phyloP scores from a whole-genome alignment of 1,139 yeast species.

The Meyerozyma elateridarum region DNA sequence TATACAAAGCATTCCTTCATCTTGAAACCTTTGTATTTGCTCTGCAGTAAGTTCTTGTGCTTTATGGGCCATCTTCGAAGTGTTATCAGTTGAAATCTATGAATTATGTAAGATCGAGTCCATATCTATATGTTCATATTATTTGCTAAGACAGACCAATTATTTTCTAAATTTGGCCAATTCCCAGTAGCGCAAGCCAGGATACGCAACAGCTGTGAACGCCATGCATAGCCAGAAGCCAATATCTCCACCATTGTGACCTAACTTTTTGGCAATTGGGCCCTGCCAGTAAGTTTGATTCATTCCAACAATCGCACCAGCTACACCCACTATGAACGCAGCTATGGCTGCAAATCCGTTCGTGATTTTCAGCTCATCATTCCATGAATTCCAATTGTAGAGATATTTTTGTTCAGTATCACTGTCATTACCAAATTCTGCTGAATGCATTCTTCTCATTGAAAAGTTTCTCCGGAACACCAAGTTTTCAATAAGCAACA shows the following conservation, averaged over 20 bases:
- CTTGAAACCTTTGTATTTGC: conserved; percentile 42
- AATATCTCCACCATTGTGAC: conserved; percentile 15
- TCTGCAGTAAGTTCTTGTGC: conserved; percentile 21
- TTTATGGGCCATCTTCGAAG: neutral
- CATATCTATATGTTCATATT: neutral
- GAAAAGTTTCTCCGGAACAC: conserved; percentile 14
- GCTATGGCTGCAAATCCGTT: conserved; percentile 22
- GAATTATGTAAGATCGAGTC: neutral
- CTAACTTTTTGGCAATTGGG: conserved; percentile 23
- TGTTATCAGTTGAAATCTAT: neutral
- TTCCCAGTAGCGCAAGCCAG: conserved; percentile 15
- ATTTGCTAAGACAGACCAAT: neutral
- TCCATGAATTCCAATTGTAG: conserved; percentile 20
- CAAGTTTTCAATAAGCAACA: conserved; percentile 22
- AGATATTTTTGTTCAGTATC: conserved; percentile 4
- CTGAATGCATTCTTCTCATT: conserved; percentile 12
- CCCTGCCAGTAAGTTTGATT: conserved; percentile 29
- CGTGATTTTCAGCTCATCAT: conserved; percentile 16
- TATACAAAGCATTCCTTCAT: conserved; percentile 61
- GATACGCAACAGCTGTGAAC: conserved; percentile 10
- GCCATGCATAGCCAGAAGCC: conserved; percentile 14
- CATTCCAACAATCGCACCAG: conserved; percentile 31
- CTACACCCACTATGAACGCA: conserved; percentile 11
- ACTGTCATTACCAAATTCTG: conserved; percentile 13
- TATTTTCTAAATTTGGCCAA: conserved; percentile 14